Percentiles rank a stretch among this genome's conserved stretches.
Evolutionary conservation across 2,329 filamentous ascomycete genomes (phyloP).

Genomic region (Exophiala viscosa): DNA sequence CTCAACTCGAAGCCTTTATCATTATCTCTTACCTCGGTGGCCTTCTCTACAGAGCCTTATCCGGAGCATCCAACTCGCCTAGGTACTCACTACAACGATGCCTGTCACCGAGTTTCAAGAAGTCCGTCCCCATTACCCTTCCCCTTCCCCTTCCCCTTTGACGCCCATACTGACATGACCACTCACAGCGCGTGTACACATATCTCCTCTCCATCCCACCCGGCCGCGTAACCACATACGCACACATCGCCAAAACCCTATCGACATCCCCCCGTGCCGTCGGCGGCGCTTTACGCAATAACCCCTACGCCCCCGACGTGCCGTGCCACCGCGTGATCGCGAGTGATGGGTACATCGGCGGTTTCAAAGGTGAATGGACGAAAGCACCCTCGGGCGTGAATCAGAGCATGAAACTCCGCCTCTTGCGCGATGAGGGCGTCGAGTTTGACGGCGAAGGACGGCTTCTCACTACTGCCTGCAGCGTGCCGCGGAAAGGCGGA

Average conservation of each 20-base stretch:
- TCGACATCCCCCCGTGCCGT: conserved; percentile 33
- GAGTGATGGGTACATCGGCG: conserved; percentile 38
- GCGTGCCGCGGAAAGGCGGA: background rate
- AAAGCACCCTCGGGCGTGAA: conserved; percentile 43
- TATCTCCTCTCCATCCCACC: conserved; percentile 72
- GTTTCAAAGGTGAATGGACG: conserved; percentile 48
- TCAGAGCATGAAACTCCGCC: conserved; percentile 36
- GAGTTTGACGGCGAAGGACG: conserved; percentile 24
- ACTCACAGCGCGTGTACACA: conserved; percentile 55
- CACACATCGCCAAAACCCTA: conserved; percentile 59
- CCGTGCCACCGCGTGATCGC: conserved; percentile 39
- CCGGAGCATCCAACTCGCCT: too few species aligned
- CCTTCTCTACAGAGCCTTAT: background rate
- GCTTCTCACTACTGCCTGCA: background rate
- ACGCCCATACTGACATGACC: background rate
- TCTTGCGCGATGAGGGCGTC: conserved; percentile 37
- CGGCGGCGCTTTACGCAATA: conserved; percentile 40
- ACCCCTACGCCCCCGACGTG: conserved; percentile 42
- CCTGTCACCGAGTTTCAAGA: conserved; percentile 26
- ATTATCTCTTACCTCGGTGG: background rate
- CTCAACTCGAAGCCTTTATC: too few species aligned
- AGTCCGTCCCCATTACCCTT: conserved; percentile 3
- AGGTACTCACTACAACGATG: background rate
- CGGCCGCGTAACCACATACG: conserved; percentile 75
- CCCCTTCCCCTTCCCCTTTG: background rate